These are phyloP conservation scores for Psilocybe subaeruginosa DNA, from an alignment of 768 basidiomycete species.

Conservation along the genomic window DNA sequence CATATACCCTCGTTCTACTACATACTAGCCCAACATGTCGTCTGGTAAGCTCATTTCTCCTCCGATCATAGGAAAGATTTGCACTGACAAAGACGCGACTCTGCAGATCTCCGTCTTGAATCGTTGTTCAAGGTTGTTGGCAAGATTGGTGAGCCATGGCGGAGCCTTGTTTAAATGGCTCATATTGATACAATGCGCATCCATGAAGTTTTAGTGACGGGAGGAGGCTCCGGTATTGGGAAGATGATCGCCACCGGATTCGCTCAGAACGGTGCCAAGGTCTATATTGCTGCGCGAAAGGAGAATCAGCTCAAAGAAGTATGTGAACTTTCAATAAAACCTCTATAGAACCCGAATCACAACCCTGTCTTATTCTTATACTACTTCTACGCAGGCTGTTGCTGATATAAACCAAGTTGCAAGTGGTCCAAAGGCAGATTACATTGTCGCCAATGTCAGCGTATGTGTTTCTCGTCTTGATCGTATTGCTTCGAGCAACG, in stretches of 20 bases:
- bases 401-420: conserved; percentile 63
- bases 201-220: conserved; percentile 71
- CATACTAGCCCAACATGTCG: conserved; percentile 14
- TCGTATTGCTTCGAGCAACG: neutral
- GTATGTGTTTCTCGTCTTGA: conserved; percentile 43
- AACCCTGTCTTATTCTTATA: neutral
- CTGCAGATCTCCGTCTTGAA: conserved; percentile 51
- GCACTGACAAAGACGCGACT: neutral
- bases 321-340: conserved; percentile 18
- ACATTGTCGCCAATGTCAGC: conserved; percentile 73
- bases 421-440: conserved; percentile 61
- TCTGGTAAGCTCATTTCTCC: conserved; percentile 16
- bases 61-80: neutral
- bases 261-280: conserved; percentile 84
- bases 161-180: neutral
- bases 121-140: conserved; percentile 68
- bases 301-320: conserved; percentile 79
- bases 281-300: conserved; percentile 89
- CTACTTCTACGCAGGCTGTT: conserved; percentile 38
- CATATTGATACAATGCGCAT: neutral
- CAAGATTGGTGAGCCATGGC: conserved; percentile 58
- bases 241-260: conserved; percentile 84
- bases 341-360: neutral
- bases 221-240: conserved; percentile 84
- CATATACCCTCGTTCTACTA: neutral